phyloP scores from a whole-genome alignment of 345 rosid genomes.

The Pistacia atlantica region DNA sequence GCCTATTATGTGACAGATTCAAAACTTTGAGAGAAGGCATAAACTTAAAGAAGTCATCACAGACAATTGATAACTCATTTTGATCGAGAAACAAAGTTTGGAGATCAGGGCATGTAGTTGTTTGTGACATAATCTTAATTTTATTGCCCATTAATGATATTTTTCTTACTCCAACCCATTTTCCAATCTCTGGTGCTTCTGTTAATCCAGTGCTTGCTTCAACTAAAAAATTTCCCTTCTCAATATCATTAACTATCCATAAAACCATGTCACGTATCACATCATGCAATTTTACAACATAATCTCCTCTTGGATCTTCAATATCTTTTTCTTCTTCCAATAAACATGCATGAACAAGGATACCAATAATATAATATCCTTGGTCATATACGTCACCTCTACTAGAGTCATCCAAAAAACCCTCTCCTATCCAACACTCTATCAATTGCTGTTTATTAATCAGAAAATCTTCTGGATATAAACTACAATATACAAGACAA shows the following conservation, averaged over 20 bases:
- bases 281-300: conserved; percentile 41
- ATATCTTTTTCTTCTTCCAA: background rate
- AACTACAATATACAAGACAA: conserved; percentile 1
- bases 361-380: background rate
- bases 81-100: conserved; percentile 25
- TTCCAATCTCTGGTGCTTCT: conserved; percentile 15
- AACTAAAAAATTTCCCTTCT: conserved; percentile 17
- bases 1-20: conserved; percentile 29
- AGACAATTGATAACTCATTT: conserved; percentile 8
- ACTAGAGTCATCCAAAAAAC: background rate
- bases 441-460: background rate
- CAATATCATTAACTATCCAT: conserved; percentile 23
- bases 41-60: conserved; percentile 19
- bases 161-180: conserved; percentile 23
- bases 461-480: background rate
- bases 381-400: background rate
- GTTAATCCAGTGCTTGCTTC: conserved; percentile 1
- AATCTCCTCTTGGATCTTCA: background rate
- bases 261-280: conserved; percentile 21
- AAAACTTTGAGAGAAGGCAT: conserved; percentile 32
- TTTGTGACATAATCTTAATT: conserved; percentile 19
- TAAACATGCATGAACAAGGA: background rate
- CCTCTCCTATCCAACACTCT: background rate
- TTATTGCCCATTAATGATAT: conserved; percentile 26
- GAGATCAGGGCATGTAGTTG: conserved; percentile 24